Evolutionary conservation across 306 rosid genomes (phyloP), one percentile per base, ranked within the genome.

Genomic region (Prunus salicina): DNA sequence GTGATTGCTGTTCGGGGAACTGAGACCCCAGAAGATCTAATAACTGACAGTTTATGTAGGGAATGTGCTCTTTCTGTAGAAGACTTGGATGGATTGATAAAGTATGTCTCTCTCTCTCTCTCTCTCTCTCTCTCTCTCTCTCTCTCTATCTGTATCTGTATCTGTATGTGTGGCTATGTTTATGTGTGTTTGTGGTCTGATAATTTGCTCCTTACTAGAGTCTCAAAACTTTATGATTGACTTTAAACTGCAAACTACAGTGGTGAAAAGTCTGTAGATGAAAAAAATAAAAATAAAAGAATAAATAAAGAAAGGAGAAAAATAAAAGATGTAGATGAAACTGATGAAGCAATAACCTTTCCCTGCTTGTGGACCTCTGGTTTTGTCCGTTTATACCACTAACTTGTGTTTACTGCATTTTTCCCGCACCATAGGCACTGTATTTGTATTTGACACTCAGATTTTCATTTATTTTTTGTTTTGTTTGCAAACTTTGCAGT

Each of bases 11-110:
- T 93, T 72, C 88, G 98, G 60, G 98, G 98, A 86, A 93, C 98
- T 70, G 97, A 93, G 89, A 93, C 97, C 73, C 97, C 97, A 16
- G 98, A 93, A 86, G 98, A 93, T 84, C 90, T 93, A 57, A 84
- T 93, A 74, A 93, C 97, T 5, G 96, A 93, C 76, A 96, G 98
- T 50, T 75, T 93, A 85, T 87, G 97, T 82, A 86, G 82, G 84
- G 96, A 91, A 72, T 91, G 93, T 75, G 15, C 78, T 77, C 89
- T 93, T 80, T 88, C 96, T 76, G 71, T 79, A 24, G 87, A 87
- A 63, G 98, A 93, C 76, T 82, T 93, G 92, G 86, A 87, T 81
- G 98, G 97, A 68, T 83, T 93, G 89, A 87, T 88, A 60, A 90
- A 86, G 97, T 93, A 79, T 66, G 62, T 82, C 75, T 77, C 84